These are phyloP conservation scores for Lolium perenne DNA, from an alignment of 176 grass and related monocot species.

Conservation along the genomic window DNA sequence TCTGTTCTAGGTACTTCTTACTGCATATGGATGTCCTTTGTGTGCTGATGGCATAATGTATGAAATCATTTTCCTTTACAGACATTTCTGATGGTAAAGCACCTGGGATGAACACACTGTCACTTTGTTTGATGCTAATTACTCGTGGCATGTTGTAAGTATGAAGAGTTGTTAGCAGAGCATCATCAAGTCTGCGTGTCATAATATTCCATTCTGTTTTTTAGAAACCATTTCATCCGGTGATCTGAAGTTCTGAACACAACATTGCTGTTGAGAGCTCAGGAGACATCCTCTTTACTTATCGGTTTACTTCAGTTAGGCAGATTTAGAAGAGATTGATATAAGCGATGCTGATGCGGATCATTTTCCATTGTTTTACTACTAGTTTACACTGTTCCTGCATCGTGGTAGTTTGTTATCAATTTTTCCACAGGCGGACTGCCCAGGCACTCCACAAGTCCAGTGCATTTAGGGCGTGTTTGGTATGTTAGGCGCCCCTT, in stretches of 20 bases:
- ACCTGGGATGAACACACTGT: background rate
- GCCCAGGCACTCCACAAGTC: no score
- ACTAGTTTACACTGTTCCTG: background rate
- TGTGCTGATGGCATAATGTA: background rate
- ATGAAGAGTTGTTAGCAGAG: background rate
- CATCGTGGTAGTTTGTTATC: background rate
- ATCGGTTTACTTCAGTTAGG: background rate
- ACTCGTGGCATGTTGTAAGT: background rate
- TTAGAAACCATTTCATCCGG: background rate
- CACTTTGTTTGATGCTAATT: background rate
- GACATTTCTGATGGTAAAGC: background rate
- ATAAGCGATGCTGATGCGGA: background rate
- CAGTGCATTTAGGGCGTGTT: background rate
- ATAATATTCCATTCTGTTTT: background rate
- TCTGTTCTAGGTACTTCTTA: no score
- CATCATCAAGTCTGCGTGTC: background rate
- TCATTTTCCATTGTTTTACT: background rate
- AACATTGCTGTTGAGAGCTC: background rate
- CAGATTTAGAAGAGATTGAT: background rate
- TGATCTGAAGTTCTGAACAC: no score
- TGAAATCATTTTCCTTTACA: background rate
- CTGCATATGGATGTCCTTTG: no score
- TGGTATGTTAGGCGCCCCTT: no score
- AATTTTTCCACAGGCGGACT: background rate
- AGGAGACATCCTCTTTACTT: background rate